These are phyloP conservation scores for Gracilariopsis chorda DNA, from an alignment of 23 red algal species.

Conservation along the genomic window DNA sequence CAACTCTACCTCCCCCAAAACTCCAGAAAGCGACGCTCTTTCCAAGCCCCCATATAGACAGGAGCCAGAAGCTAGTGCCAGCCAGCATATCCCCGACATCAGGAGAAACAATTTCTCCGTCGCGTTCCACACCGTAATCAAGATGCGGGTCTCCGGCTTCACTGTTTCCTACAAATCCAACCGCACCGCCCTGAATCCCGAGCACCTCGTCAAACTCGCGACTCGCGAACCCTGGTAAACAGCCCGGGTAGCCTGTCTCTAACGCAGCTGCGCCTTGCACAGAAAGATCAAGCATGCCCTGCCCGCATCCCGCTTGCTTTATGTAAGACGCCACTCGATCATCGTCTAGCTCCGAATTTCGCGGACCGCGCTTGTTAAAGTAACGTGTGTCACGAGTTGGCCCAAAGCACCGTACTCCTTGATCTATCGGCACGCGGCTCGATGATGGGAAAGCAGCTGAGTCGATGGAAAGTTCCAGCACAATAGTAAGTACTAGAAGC, in stretches of 20 bases:
- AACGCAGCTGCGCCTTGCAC: neutral
- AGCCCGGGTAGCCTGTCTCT: neutral
- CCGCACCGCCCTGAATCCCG: neutral
- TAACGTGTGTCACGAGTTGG: neutral
- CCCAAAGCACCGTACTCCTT: neutral
- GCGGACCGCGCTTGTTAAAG: neutral
- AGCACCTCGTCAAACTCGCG: neutral
- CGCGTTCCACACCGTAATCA: neutral
- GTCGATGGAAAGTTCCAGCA: neutral
- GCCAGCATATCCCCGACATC: neutral
- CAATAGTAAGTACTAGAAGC: neutral
- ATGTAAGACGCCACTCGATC: neutral
- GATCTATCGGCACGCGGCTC: neutral
- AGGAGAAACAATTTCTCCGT: neutral
- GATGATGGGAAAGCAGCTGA: neutral
- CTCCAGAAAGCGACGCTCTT: neutral
- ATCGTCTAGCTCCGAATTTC: neutral
- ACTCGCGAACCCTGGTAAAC: neutral
- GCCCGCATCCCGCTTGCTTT: neutral
- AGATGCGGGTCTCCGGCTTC: neutral
- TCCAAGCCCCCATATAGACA: neutral
- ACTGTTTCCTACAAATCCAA: neutral
- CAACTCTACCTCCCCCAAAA: neutral
- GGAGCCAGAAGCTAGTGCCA: neutral
- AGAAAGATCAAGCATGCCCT: neutral